Base-by-base conservation (phyloP, 192 early-diverging fungal species). In the Dimargaris verticillata region DNA sequence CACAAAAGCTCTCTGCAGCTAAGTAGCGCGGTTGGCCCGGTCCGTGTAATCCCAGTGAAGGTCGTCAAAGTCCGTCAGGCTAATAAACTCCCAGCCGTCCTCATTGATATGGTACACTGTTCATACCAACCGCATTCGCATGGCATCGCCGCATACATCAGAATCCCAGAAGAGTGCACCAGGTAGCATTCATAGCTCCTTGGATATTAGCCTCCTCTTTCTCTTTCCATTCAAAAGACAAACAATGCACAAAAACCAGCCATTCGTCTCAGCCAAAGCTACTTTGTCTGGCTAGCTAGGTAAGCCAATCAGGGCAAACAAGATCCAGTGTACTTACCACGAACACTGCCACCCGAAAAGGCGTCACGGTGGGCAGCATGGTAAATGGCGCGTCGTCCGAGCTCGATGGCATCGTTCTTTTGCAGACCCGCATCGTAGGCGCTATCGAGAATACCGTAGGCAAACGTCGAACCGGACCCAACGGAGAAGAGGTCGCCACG, bases 381-480 rank as follows among this genome's bases (percentile, higher is more conserved):
- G 76, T 89, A 94, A 63, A 99, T 94, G 7, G 94, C 80, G 29
- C 92, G 77, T 65, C 84, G 79, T 17, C 87, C 94, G 48, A 99
- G 68, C 47, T 96, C 96, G 61, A 88, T 77, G 28, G 96, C 96
- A 68, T 96, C 92, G 2, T 79, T 80, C 3, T 82, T 77, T 6
- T 75, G 73, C 72, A 99, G 63, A 63, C 97, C 90, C 66, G 68
- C 80, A 53, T 79, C 78, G 73, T 91, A 96, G 62, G 84, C 88
- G 50, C 80, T 74, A 67, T 97, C 96, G 62, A 99, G 76, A 44
- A 99, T 87, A 78, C 96, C 94, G 72, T 99, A 99, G 11, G 96
- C 96, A 76, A 91, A 99, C 22, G 93, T 93, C 25, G 93, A 92
- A n/a, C 96, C 96, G 20, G 92, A 95, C 14, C 96, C 96, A 41